Evolutionary conservation across 306 rosid genomes (phyloP).

Genomic region (Corylus heterophylla): DNA sequence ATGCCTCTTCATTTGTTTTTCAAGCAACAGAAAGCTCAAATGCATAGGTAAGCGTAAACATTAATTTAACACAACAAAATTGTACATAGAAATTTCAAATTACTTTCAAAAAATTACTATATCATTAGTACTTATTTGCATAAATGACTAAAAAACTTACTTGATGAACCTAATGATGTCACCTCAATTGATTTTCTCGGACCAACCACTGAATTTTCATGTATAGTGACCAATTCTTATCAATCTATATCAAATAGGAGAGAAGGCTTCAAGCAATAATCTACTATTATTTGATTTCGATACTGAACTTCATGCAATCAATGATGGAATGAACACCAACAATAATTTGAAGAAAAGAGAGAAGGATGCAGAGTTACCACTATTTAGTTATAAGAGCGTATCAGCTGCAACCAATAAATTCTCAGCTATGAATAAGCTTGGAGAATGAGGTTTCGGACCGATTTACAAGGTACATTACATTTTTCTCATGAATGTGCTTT

Average conservation of each 20-base stretch:
- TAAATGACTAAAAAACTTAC: too few species aligned
- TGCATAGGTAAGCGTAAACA: too few species aligned
- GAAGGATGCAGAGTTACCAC: not conserved
- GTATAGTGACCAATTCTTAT: not conserved
- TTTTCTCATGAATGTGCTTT: too few species aligned
- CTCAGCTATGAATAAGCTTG: not conserved
- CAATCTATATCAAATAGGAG: not conserved
- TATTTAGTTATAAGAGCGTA: not conserved
- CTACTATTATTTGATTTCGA: not conserved
- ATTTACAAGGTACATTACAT: too few species aligned
- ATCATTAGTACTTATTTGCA: too few species aligned
- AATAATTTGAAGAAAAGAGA: not conserved
- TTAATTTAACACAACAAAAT: too few species aligned
- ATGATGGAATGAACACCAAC: not conserved
- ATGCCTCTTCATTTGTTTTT: too few species aligned
- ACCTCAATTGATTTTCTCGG: not conserved
- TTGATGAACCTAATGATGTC: not conserved
- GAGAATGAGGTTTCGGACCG: not conserved
- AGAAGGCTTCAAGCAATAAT: not conserved
- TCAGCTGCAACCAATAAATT: not conserved
- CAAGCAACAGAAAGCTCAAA: too few species aligned
- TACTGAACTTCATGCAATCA: not conserved
- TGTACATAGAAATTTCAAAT: too few species aligned
- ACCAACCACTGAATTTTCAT: not conserved
- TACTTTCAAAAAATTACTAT: too few species aligned